Evolutionary conservation across 2,329 filamentous ascomycete species (phyloP), one percentile per base, ranked within the genome.

Genomic region (Calonectria leucothoes): DNA sequence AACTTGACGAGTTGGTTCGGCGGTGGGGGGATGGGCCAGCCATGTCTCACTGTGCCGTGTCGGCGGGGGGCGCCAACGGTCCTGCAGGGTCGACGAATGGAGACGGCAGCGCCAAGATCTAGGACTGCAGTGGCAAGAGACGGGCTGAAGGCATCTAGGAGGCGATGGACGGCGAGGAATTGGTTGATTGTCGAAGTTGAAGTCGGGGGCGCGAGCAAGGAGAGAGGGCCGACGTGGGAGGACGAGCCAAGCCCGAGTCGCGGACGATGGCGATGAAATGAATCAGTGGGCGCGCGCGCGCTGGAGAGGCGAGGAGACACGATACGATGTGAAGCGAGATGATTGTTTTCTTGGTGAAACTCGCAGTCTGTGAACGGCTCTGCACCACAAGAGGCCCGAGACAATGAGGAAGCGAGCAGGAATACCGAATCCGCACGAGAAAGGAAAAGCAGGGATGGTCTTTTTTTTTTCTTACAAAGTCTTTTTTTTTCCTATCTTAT

Each of bases 1-100:
- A 63, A 25, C 79, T 82, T 57, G 72, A 73, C 12, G 81, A 82
- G 76, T 79, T 79, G 73, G 78, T 80, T 55, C 82, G 79, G 61
- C 74, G 80, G 33, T 81, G 81, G 65, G 79, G 76, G 51, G 82
- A 76, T 73, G 74, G 77, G 35, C 76, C 74, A 59, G 79, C 67
- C 80, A 82, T 84, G 66, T 51, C 73, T 66, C 69, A 57, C 20
- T 45, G 64, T 65, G 55, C 66, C 31, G 63, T 25, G 33, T 71
- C 35, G 39, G 57, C 52, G 52, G 52, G 48, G n/a, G 52, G 52
- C 52, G 45, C 33, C 61, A 33, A 55, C 29, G 29, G 25, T 57
- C 51, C 52, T 57, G 52, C 52, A 57, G 52, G 52, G 52, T 57
- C 52, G 31, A 57, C 52, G 52, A 57, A 57, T 57, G 52, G 59